phyloP scores from a whole-genome alignment of 73 alveolate species.

The Paramecium biaurelia region DNA sequence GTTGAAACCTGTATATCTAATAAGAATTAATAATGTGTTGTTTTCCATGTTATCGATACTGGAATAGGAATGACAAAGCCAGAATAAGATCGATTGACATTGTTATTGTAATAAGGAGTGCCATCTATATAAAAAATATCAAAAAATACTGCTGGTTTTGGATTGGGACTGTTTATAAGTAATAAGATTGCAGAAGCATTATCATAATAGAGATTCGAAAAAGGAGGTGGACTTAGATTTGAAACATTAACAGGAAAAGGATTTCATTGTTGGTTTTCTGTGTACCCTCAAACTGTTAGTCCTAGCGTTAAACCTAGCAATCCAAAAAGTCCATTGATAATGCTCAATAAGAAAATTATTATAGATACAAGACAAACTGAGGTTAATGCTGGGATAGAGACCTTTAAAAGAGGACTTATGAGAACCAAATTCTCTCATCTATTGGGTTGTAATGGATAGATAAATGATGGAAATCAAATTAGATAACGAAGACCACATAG shows the following conservation, averaged over 20 bases:
- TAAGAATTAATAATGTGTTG: background rate
- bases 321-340: background rate
- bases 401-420: background rate
- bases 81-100: slow-evolving; percentile 11
- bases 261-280: slow-evolving; percentile 27
- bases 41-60: slow-evolving; percentile 23
- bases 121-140: background rate
- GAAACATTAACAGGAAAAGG: background rate
- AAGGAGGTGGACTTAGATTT: slow-evolving; percentile 28
- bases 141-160: slow-evolving; percentile 32
- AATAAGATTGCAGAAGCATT: slow-evolving; percentile 31
- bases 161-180: slow-evolving; percentile 23
- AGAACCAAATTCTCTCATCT: background rate
- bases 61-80: slow-evolving; percentile 21
- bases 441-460: background rate
- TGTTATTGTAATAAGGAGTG: background rate
- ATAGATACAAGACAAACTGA: slow-evolving; percentile 15
- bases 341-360: background rate
- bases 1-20: background rate
- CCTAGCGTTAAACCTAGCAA: background rate
- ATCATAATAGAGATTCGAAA: background rate
- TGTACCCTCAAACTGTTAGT: background rate
- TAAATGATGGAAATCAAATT: background rate
- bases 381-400: background rate
- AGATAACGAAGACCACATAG: background rate